These are phyloP conservation scores for Comarum palustre DNA, from an alignment of 306 rosid species.

Conservation along the genomic window DNA sequence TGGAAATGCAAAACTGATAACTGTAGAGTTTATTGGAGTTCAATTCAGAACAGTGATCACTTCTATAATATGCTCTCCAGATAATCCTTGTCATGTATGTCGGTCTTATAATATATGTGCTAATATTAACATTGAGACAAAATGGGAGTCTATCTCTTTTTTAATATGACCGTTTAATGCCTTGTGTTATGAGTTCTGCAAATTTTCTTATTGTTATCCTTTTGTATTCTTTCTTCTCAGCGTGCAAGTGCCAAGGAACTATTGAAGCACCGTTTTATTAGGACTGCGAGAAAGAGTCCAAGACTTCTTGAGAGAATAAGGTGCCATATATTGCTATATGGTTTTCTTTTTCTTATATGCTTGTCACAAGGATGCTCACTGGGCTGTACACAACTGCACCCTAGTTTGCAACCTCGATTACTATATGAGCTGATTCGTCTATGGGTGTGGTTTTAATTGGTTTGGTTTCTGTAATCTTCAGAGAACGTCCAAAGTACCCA, in stretches of 20 bases:
- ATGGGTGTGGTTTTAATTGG: slow-evolving; percentile 21
- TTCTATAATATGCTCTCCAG: background rate
- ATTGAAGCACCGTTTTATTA: slow-evolving; percentile 84
- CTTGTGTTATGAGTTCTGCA: background rate
- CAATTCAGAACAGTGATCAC: background rate
- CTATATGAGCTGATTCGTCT: slow-evolving; percentile 14
- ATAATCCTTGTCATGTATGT: background rate
- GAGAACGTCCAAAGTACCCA: slow-evolving; percentile 90
- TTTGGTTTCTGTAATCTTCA: slow-evolving; percentile 39
- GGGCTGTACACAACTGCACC: slow-evolving; percentile 14
- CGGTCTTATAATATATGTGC: background rate
- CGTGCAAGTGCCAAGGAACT: slow-evolving; percentile 98
- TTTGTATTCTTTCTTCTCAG: slow-evolving; percentile 47
- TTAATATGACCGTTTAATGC: background rate
- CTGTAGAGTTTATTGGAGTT: background rate
- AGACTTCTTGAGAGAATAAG: slow-evolving; percentile 94
- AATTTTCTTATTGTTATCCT: background rate
- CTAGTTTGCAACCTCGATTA: slow-evolving; percentile 8
- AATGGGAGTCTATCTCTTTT: background rate
- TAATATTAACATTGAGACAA: background rate
- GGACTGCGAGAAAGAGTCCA: slow-evolving; percentile 79
- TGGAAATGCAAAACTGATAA: background rate
- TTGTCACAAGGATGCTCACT: slow-evolving; percentile 12
- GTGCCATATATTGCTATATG: slow-evolving; percentile 30
- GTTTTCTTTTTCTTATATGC: background rate